Evolutionary conservation across 148 eudicot species (phyloP), one percentile per base, ranked within the genome.

Genomic region (Limonium bicolor): DNA sequence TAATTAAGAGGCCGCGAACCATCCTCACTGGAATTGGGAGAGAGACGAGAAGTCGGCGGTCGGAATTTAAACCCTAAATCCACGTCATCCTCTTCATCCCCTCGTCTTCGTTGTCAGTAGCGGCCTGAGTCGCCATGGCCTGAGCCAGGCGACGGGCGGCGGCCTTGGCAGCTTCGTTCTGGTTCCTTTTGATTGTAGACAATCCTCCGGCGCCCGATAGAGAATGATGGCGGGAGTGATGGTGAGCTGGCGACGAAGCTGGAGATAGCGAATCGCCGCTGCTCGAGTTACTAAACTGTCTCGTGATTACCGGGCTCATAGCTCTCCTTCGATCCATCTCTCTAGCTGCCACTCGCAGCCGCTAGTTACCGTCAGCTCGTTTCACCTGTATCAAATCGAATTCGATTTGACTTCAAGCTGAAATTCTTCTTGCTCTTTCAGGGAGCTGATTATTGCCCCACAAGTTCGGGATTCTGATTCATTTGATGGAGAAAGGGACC

Each of bases 141-240:
- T 73, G 85, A 27, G 95, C 99, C 21, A 90, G 53, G 1, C 99
- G 80, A 33, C 80, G 75, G 7, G 99, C 99, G 5, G 99, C 99
- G 0, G 87, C 94, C 34, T 86, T 86, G 12, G 96, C 99, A 10
- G 99, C 99, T 13, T 71, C 80, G 55, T 81, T 90, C 67, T 90
- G 99, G 2, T 83, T 90, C 42, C 94, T 47, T 53, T 76, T 84
- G 11, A 90, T 71, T 20, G 83, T 88, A 1, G 94, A 87, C 36
- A 71, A 54, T 72, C 88, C 48, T 10, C 48, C 48, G 31, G 48
- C 31, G 30, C 48, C 48, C 47, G 68, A 47, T 37, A 53, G 40
- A 7, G 66, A 59, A 10, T 61, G 42, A 42, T 54, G 62, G 25
- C 97, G 70, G 4, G 88, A 69, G 38, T 60, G 69, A 13, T 86